Evolutionary conservation across 1,139 yeast species (phyloP).

Genomic region (Nakaseomyces delphensis): DNA sequence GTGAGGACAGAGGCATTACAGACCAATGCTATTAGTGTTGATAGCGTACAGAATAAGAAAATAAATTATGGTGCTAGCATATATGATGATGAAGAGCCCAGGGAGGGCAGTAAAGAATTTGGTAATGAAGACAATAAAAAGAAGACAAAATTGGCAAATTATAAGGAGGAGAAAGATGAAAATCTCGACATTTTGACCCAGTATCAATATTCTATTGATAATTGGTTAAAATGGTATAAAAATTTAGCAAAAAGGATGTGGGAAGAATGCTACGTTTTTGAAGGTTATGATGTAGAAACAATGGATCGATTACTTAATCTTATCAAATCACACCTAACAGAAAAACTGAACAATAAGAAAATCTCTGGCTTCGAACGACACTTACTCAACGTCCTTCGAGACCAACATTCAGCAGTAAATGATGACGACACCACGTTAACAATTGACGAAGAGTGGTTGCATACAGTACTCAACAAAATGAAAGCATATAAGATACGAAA

Average conservation of each 20-base stretch:
- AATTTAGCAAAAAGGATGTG: constrained; percentile 6
- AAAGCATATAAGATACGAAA: constrained; percentile 14
- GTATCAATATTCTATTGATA: constrained; percentile 9
- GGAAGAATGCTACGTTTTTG: constrained; percentile 10
- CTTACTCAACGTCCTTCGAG: constrained; percentile 14
- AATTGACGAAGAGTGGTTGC: constrained; percentile 25
- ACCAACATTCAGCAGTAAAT: constrained; percentile 8
- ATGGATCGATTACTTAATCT: constrained; percentile 16
- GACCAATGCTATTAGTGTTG: constrained; percentile 16
- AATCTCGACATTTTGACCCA: not conserved
- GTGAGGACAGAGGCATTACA: constrained; percentile 27
- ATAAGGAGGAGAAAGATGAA: not conserved
- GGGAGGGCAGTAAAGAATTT: constrained; percentile 1
- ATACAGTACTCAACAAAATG: constrained; percentile 9
- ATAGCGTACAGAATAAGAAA: not conserved
- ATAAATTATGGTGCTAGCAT: constrained; percentile 14
- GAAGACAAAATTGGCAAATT: constrained; percentile 1
- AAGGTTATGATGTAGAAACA: constrained; percentile 17
- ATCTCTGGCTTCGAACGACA: constrained; percentile 11
- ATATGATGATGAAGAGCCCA: constrained; percentile 22
- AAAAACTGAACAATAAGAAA: constrained; percentile 6
- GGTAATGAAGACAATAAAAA: constrained; percentile 14
- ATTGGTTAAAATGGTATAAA: constrained; percentile 18
- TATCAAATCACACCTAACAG: constrained; percentile 14
- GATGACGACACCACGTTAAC: constrained; percentile 12